Conservation (phyloP, 345 rosid genomes). For the Ceriops tagal region DNA sequence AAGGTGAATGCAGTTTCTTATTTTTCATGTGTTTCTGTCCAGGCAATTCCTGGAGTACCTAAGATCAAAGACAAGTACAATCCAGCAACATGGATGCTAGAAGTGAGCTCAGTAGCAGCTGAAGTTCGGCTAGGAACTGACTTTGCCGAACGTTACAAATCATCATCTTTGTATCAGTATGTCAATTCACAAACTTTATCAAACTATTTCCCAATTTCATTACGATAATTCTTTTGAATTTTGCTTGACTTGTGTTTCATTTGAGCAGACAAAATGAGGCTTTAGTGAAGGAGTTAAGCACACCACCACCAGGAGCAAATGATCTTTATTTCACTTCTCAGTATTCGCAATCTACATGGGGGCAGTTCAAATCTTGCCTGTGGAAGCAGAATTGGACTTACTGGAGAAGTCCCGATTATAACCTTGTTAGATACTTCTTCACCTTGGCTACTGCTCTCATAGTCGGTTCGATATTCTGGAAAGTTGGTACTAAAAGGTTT, state of each 20-base stretch:
- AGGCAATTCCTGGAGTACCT: conserved; percentile 60
- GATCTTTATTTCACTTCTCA: conserved; percentile 31
- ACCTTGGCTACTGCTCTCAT: conserved; percentile 28
- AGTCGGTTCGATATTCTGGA: conserved; percentile 39
- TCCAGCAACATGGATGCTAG: conserved; percentile 91
- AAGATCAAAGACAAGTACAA: conserved; percentile 65
- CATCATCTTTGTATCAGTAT: conserved; percentile 55
- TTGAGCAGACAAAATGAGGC: conserved; percentile 29
- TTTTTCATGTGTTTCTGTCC: not conserved
- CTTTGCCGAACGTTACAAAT: conserved; percentile 64
- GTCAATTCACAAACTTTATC: conserved; percentile 18
- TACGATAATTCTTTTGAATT: not conserved
- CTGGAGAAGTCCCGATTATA: conserved; percentile 46
- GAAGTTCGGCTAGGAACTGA: conserved; percentile 63
- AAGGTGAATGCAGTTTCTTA: conserved; percentile 6
- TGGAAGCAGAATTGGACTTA: conserved; percentile 46
- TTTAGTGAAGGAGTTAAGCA: conserved; percentile 26
- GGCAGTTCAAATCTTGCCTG: conserved; percentile 40
- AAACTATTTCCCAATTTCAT: not conserved
- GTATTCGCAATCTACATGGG: conserved; percentile 34
- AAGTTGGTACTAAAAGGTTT: conserved; percentile 31
- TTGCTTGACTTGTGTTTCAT: not conserved
- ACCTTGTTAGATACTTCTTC: conserved; percentile 35
- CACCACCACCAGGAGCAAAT: conserved; percentile 33
- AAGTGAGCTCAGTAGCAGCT: conserved; percentile 77